phyloP scores from a whole-genome alignment of 495 filamentous ascomycete species.

The Opeltia flavorubescens region DNA sequence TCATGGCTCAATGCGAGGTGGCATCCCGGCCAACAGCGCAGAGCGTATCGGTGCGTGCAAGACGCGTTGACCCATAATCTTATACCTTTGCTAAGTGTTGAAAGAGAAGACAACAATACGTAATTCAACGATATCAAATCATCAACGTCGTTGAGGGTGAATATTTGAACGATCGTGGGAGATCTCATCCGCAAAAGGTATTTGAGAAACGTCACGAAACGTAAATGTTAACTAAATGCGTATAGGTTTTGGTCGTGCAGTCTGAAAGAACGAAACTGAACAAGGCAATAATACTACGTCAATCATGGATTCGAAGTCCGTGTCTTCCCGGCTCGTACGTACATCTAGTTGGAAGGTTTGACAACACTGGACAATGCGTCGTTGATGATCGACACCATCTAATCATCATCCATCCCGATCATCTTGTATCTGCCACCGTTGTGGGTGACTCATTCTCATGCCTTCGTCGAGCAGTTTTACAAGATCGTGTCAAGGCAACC shows the following conservation, averaged over 20 bases:
- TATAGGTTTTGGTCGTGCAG: slow-evolving; percentile 60
- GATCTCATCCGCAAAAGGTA: slow-evolving; percentile 57
- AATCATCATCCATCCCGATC: slow-evolving; percentile 88
- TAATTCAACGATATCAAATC: slow-evolving; percentile 66
- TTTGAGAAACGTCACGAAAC: background rate
- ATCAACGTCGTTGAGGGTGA: slow-evolving; percentile 52
- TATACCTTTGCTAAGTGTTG: slow-evolving; percentile 10
- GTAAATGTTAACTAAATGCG: slow-evolving; percentile 17
- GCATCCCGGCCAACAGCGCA: slow-evolving; percentile 14
- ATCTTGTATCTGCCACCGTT: slow-evolving; percentile 84
- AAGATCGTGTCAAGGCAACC: slow-evolving; percentile 83
- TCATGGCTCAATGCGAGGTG: slow-evolving; percentile 38
- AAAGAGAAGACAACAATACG: slow-evolving; percentile 41
- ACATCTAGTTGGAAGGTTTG: slow-evolving; percentile 73
- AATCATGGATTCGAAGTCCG: slow-evolving; percentile 70
- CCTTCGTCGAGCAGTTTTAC: slow-evolving; percentile 74
- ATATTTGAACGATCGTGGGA: slow-evolving; percentile 48
- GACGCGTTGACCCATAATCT: background rate
- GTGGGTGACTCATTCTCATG: slow-evolving; percentile 89
- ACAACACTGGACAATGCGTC: slow-evolving; percentile 47
- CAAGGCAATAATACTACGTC: slow-evolving; percentile 63
- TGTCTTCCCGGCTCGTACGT: slow-evolving; percentile 61
- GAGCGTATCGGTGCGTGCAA: slow-evolving; percentile 34
- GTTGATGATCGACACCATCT: slow-evolving; percentile 70
- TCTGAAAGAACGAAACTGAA: slow-evolving; percentile 51